Evolutionary conservation across 2,329 filamentous ascomycete species (phyloP).

Genomic region (Cladorrhinum sp.): DNA sequence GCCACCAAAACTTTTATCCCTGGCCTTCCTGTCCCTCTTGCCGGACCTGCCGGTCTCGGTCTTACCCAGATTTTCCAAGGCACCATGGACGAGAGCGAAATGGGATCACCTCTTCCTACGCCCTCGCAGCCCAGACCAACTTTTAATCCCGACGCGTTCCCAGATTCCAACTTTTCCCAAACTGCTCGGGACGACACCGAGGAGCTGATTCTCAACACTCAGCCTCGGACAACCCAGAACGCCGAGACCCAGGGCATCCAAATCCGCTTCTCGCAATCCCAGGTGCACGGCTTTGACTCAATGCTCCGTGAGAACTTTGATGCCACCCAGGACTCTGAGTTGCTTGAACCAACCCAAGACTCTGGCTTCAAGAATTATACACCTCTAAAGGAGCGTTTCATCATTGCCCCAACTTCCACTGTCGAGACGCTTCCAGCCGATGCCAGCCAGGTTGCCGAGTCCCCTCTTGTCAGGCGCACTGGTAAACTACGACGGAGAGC

Average conservation of each 20-base stretch:
- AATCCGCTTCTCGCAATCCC: slow-evolving; percentile 53
- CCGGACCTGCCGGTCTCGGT: slow-evolving; percentile 62
- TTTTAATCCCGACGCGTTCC: slow-evolving; percentile 50
- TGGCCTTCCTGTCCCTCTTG: slow-evolving; percentile 54
- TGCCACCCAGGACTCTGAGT: slow-evolving; percentile 63
- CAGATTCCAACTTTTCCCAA: slow-evolving; percentile 61
- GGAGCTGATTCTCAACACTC: slow-evolving; percentile 48
- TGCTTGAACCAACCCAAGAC: slow-evolving; percentile 78
- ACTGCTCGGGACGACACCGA: slow-evolving; percentile 55
- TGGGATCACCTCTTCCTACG: slow-evolving; percentile 32
- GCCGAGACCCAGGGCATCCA: slow-evolving; percentile 43
- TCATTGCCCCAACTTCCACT: slow-evolving; percentile 64
- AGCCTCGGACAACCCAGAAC: slow-evolving; percentile 36
- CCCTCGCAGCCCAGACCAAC: slow-evolving; percentile 54
- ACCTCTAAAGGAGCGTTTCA: slow-evolving; percentile 65
- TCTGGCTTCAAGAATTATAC: slow-evolving; percentile 70
- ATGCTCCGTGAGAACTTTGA: slow-evolving; percentile 43
- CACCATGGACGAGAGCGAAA: slow-evolving; percentile 70
- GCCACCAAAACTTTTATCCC: slow-evolving; percentile 69
- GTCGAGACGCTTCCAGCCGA: slow-evolving; percentile 63
- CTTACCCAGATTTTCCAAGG: slow-evolving; percentile 89
- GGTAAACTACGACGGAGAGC: slow-evolving; percentile 47
- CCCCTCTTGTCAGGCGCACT: slow-evolving; percentile 61
- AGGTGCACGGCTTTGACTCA: slow-evolving; percentile 57
- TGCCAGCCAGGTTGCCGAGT: slow-evolving; percentile 47